These are phyloP conservation scores for Begonia masoniana DNA, from an alignment of 306 rosid genomes.

Conservation along the genomic window DNA sequence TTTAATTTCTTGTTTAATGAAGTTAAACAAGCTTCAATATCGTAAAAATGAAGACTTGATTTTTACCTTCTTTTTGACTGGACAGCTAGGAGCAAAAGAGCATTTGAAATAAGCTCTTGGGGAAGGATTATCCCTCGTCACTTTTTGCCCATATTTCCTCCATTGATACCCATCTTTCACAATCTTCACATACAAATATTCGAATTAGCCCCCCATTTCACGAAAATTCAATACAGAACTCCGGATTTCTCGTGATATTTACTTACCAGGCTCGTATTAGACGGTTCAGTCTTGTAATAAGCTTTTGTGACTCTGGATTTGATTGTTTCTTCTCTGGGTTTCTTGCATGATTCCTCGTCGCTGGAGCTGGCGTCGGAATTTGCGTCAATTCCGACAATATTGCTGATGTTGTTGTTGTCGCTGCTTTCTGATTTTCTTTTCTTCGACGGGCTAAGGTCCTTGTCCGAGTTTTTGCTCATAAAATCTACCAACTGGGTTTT, in stretches of 20 bases:
- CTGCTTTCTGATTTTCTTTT: slow-evolving; percentile 87
- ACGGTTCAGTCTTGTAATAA: slow-evolving; percentile 54
- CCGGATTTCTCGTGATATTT: too few relatives aligned
- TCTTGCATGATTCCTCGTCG: slow-evolving; percentile 81
- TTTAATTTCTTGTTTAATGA: too few relatives aligned
- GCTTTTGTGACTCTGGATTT: slow-evolving; percentile 50
- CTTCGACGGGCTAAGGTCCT: slow-evolving; percentile 53
- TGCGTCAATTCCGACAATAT: slow-evolving; percentile 37
- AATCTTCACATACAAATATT: slow-evolving; percentile 25
- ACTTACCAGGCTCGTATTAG: slow-evolving; percentile 73
- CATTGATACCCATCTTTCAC: slow-evolving; percentile 97
- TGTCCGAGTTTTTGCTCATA: slow-evolving; percentile 56
- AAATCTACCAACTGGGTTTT: slow-evolving; percentile 46
- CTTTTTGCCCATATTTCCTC: slow-evolving; percentile 98
- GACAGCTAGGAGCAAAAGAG: slow-evolving; percentile 94
- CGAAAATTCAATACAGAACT: too few relatives aligned
- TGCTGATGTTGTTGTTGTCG: background rate
- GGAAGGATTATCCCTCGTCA: slow-evolving; percentile 92
- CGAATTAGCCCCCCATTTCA: too few relatives aligned
- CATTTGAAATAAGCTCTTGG: slow-evolving; percentile 99
- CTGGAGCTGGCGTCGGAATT: slow-evolving; percentile 85
- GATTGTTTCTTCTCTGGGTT: slow-evolving; percentile 57
- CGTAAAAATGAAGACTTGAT: too few relatives aligned
- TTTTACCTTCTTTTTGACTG: slow-evolving; percentile 90
- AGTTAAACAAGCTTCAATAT: background rate